Base-by-base conservation (phyloP, 1,139 yeast species). In the Insectozyma bohioensis region DNA sequence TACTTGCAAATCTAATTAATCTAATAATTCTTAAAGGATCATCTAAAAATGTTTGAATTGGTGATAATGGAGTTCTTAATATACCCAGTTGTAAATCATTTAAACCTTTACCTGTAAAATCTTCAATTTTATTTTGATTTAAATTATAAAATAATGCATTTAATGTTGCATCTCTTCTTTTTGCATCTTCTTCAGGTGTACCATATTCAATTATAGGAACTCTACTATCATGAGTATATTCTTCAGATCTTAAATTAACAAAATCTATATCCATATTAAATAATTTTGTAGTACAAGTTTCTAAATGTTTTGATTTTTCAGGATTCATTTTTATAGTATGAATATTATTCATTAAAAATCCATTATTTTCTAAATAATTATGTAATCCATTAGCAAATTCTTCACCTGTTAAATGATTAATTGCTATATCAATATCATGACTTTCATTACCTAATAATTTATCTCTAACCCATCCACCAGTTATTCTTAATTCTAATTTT, bases 391-490 rank as follows among this genome's bases (percentile, higher is more conserved):
- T 67, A 1, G 95, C 97, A 63, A 94, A 92, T 26, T 80, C 80
- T 51, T 85, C 87, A 1, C 99, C 99, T 0, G 95, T 76, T 49
- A 86, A 61, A 37, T 69, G 69, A 55, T 92, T 88, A 37, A 94
- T 75, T 6, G 97, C 97, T 35, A 92, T 85, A 51, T 92, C 99
- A 26, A 92, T 67, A 56, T 92, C 99, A 51, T 92, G 80, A 34
- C 94, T 81, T 20, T 76, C 79, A 31, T 72, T 69, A 0, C 95
- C 95, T 24, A 94, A 64, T 23, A 92, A 63, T 61, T 92, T 92
- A 57, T 92, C 99, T 48, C 99, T 73, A 5, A 92, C 99, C 99
- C 99, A 92, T 1, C 99, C 99, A 20, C 99, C 99, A 0, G 97
- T 90, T 47, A 92, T 85, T 42, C 99, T 61, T 13, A 90, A 67